Percentiles rank a stretch among this genome's conserved stretches.
Conservation (phyloP, 768 basidiomycete genomes). For the Auriscalpium vulgare region DNA sequence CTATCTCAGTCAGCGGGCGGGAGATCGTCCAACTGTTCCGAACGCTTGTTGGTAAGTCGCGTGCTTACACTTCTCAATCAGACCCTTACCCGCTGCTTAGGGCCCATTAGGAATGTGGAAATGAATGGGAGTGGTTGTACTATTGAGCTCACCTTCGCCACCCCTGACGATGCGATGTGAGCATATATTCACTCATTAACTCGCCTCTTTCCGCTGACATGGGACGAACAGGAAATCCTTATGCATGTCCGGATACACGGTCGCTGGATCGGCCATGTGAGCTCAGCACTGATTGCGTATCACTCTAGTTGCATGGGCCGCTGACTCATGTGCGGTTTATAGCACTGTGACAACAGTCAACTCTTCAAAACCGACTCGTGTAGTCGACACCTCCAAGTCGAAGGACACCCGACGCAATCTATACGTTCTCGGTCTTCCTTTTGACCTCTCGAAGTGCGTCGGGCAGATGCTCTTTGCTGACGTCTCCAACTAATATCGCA, state of each 20-base stretch:
- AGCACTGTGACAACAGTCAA: slow-evolving; percentile 19
- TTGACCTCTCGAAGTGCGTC: slow-evolving; percentile 67
- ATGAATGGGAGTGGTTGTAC: slow-evolving; percentile 23
- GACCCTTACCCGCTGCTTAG: background rate
- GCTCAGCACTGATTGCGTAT: slow-evolving; percentile 17
- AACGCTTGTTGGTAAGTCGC: slow-evolving; percentile 42
- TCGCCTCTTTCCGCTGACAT: slow-evolving; percentile 1
- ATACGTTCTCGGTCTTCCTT: slow-evolving; percentile 79
- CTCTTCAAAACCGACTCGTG: slow-evolving; percentile 13
- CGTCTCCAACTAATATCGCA: background rate
- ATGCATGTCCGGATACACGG: slow-evolving; percentile 55
- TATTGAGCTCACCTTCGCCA: slow-evolving; percentile 46
- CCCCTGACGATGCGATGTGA: slow-evolving; percentile 46
- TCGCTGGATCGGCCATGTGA: slow-evolving; percentile 49
- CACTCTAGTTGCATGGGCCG: background rate
- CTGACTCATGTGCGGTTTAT: background rate
- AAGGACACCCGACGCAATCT: slow-evolving; percentile 62
- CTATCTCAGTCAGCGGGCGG: slow-evolving; percentile 25
- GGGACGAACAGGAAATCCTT: slow-evolving; percentile 47
- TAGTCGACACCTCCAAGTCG: slow-evolving; percentile 23
- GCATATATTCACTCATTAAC: slow-evolving; percentile 15
- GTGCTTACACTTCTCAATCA: background rate
- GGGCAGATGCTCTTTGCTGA: background rate
- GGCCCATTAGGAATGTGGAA: slow-evolving; percentile 6
- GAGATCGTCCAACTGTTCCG: slow-evolving; percentile 52